Evolutionary conservation across 1,139 yeast genomes (phyloP), one percentile per base, ranked within the genome.

Genomic region (Kurtzmaniella natalensis): DNA sequence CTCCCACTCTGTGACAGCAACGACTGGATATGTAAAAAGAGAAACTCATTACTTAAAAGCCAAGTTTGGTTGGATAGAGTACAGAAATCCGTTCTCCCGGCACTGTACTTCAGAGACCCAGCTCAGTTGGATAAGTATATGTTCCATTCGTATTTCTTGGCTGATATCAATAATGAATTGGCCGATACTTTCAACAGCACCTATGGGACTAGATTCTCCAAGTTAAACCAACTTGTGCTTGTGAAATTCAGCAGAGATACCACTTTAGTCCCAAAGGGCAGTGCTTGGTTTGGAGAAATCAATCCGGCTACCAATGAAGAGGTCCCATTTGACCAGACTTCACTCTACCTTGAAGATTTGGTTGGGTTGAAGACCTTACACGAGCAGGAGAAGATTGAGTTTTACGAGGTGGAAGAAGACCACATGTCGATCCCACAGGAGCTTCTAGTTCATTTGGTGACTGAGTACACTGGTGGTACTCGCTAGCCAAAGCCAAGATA

Each of bases 241-340:
- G 59, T 82, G 2, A 58, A 65, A 55, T 85, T 85, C 45, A 55
- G 59, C 1, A 59, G 74, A 34, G 95, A 85, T 52, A 71, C 72
- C 13, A 81, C 84, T 1, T 61, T 85, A 10, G 78, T 79, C 1
- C 95, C 95, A 1, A 80, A 77, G 48, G 83, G 81, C 37, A 76
- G 82, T 39, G 78, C 89, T 0, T 74, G 76, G 73, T 81, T 83
- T 47, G 69, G 59, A 32, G 92, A 82, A 45, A 48, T 62, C 17
- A 78, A 80, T 46, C 50, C 59, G 1, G 44, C 44, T 1, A 55
- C 71, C 0, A 80, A 76, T 0, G 47, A 51, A 0, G 39, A 61
- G 0, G 59, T 78, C 8, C 70, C 73, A 0, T 68, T 80, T 37
- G 64, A 70, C 11, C 51, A 75, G 21, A 71, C 89, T 0, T 54